Evolutionary conservation across 306 rosid species (phyloP).

Genomic region (Begonia peltatifolia): DNA sequence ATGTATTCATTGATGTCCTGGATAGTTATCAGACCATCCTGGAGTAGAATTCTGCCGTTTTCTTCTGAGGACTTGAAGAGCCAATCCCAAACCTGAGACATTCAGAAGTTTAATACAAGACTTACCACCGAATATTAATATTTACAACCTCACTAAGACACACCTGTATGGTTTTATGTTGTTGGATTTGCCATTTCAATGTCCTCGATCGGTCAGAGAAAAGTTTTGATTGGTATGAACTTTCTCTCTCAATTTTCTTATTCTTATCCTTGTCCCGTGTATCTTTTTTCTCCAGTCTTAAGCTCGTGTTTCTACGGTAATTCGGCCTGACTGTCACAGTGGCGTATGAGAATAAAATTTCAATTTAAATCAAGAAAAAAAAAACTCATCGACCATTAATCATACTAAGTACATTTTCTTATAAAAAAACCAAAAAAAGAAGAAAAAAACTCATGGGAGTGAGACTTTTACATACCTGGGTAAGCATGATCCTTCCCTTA

Average conservation of each 20-base stretch:
- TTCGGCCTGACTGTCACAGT: conserved; percentile 71
- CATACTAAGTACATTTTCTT: not conserved
- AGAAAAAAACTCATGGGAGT: not conserved
- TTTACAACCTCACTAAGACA: conserved; percentile 1
- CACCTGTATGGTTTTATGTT: conserved; percentile 44
- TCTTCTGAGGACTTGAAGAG: conserved; percentile 62
- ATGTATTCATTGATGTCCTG: conserved; percentile 56
- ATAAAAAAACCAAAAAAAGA: not conserved
- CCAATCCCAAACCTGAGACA: conserved; percentile 69
- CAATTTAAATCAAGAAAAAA: not conserved
- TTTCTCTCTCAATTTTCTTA: conserved; percentile 16
- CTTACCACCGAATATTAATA: not conserved
- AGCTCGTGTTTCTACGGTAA: conserved; percentile 26
- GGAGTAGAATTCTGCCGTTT: conserved; percentile 48
- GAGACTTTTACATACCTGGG: conserved; percentile 37
- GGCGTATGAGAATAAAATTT: conserved; percentile 1
- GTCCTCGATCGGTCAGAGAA: conserved; percentile 33
- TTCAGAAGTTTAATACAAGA: not conserved
- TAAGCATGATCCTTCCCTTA: conserved; percentile 77
- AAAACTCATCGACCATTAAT: not conserved
- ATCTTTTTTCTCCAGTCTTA: conserved; percentile 10
- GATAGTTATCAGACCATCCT: conserved; percentile 29
- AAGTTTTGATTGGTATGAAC: conserved; percentile 17
- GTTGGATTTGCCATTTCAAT: conserved; percentile 43
- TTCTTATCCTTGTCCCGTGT: conserved; percentile 11